Evolutionary conservation across 2,329 filamentous ascomycete genomes (phyloP), one percentile per base, ranked within the genome.

Genomic region (Epichloe uncinata): DNA sequence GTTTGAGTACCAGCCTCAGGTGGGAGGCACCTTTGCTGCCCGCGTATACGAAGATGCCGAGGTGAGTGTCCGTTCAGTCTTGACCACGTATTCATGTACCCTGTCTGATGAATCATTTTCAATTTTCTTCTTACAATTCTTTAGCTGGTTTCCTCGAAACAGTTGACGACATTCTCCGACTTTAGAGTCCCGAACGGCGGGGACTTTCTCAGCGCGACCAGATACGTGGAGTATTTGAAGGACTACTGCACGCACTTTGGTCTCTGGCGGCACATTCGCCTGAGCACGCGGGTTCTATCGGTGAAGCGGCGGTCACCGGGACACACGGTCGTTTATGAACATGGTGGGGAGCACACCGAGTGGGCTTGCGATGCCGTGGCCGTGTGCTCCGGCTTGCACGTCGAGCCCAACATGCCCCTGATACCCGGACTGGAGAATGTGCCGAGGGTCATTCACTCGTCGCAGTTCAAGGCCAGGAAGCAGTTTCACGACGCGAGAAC

Each of bases 121-220:
- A n/a, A n/a, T n/a, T n/a, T n/a, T n/a, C n/a, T n/a, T n/a, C n/a
- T n/a, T n/a, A n/a, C n/a, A n/a, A 20, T 20, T 4, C 38, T 34
- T 34, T 47, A 65, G 63, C 61, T 72, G 5, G 71, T 74, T 5
- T 71, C 67, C 1, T 72, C 69, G 3, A 71, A 69, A 53, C 69
- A 71, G 38, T 62, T 75, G n/a, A 74, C 70, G 0, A 60, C 65
- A 5, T 74, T 73, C 55, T 73, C 71, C 1, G 71, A 73, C 53
- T 69, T 69, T 50, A 62, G 70, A 5, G 61, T 64, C 13, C 53
- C 62, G 7, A 49, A 62, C 3, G 60, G 66, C 3, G 61, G 62
- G 2, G 70, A 73, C 55, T 73, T 73, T 49, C 55, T 72, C n/a
- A 61, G 58, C 0, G 58, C 65, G 4, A 56, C 61, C 3, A 51